These are phyloP conservation scores for Macrolepiota albuminosa DNA, from an alignment of 768 basidiomycete species.

Conservation along the genomic window DNA sequence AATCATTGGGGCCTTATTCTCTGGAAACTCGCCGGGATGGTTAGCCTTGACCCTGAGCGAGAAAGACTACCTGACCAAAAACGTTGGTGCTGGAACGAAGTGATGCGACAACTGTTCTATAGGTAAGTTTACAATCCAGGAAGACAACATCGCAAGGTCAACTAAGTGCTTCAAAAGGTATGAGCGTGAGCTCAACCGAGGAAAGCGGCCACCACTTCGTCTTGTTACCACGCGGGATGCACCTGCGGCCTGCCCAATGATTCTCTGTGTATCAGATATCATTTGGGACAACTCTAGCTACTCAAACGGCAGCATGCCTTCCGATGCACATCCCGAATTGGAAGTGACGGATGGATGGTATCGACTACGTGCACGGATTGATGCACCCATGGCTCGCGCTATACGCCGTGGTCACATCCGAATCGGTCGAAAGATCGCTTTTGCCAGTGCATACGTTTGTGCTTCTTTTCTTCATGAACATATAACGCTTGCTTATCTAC, in stretches of 20 bases:
- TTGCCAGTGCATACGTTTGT: slow-evolving; percentile 76
- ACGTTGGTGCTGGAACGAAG: slow-evolving; percentile 82
- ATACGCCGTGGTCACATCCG: slow-evolving; percentile 59
- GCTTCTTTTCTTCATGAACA: neutral
- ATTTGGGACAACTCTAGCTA: slow-evolving; percentile 40
- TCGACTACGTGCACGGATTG: slow-evolving; percentile 69
- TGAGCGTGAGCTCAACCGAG: slow-evolving; percentile 77
- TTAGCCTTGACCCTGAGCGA: slow-evolving; percentile 61
- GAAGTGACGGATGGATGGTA: slow-evolving; percentile 99
- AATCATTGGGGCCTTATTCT: slow-evolving; percentile 90
- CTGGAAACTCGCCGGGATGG: slow-evolving; percentile 93
- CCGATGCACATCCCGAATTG: slow-evolving; percentile 50
- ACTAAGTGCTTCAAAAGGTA: slow-evolving; percentile 49
- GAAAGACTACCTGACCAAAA: slow-evolving; percentile 40
- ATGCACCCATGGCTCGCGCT: slow-evolving; percentile 68
- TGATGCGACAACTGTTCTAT: slow-evolving; percentile 80
- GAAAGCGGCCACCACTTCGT: slow-evolving; percentile 76
- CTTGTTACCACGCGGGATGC: slow-evolving; percentile 82
- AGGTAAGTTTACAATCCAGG: slow-evolving; percentile 42
- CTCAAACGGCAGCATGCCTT: slow-evolving; percentile 31
- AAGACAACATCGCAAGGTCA: neutral
- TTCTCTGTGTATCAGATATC: slow-evolving; percentile 79
- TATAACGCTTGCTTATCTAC: neutral
- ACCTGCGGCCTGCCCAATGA: slow-evolving; percentile 72
- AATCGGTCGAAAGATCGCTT: slow-evolving; percentile 79